Conservation (phyloP, 176 grass and related monocot genomes). For the Cocos nucifera region DNA sequence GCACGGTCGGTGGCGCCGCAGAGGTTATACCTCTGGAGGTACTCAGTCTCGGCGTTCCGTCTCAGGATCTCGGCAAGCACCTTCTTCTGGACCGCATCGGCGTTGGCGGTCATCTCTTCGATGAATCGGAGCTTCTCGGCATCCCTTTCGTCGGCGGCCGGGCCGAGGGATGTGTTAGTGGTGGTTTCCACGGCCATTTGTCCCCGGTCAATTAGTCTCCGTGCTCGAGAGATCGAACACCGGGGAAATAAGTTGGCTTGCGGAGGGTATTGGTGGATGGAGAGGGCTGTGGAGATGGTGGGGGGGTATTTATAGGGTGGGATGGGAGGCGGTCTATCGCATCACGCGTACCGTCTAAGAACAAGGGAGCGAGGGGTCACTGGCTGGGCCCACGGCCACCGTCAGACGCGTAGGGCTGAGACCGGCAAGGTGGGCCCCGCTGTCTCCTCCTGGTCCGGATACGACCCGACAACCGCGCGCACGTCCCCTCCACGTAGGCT, state of each 20-base stretch:
- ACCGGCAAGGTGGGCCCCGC: constrained; percentile 36
- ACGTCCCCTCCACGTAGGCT: constrained; percentile 10
- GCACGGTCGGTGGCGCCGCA: constrained; percentile 46
- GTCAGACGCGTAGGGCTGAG: constrained; percentile 31
- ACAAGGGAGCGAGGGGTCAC: not conserved
- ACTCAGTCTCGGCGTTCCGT: constrained; percentile 73
- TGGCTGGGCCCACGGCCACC: not conserved
- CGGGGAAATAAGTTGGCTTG: not conserved
- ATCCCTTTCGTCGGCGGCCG: constrained; percentile 46
- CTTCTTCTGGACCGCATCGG: constrained; percentile 63
- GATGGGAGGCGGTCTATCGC: not conserved
- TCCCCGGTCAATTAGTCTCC: not conserved
- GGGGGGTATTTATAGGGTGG: constrained; percentile 1
- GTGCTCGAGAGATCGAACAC: not conserved
- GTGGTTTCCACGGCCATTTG: constrained; percentile 65
- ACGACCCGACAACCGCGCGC: constrained; percentile 44
- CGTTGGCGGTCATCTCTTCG: constrained; percentile 65
- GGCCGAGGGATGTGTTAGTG: not conserved
- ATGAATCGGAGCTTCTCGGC: constrained; percentile 84
- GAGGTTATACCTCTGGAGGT: constrained; percentile 51
- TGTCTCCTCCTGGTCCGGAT: constrained; percentile 39
- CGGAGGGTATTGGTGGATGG: not conserved
- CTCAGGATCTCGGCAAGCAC: constrained; percentile 75
- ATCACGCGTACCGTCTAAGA: not conserved
- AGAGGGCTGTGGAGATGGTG: not conserved